These are phyloP conservation scores for Fusarium xyrophilum DNA, from an alignment of 2,329 filamentous ascomycete species.

Conservation along the genomic window DNA sequence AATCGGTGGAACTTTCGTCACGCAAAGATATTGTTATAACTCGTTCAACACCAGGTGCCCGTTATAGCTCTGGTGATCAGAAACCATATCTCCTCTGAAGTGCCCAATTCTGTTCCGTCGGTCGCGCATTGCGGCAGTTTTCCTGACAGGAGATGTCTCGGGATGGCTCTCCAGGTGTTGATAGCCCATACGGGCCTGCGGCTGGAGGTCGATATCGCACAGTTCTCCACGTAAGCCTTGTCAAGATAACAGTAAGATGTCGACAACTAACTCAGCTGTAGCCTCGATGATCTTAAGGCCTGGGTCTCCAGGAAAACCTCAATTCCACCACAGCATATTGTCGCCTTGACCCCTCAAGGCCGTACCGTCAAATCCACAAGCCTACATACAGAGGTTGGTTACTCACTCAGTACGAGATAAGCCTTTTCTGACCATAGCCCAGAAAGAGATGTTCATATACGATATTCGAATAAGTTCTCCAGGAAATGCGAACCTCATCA, in stretches of 20 bases:
- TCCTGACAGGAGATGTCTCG: conserved; percentile 58
- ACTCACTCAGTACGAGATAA: background rate
- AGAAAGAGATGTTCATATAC: conserved; percentile 93
- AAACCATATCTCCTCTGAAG: conserved; percentile 21
- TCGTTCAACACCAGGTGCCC: conserved; percentile 18
- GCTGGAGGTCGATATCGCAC: conserved; percentile 77
- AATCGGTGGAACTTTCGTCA: conserved; percentile 36
- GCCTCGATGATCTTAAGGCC: conserved; percentile 82
- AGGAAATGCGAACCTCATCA: conserved; percentile 52
- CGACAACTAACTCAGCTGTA: conserved; percentile 45
- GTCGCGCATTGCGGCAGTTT: conserved; percentile 41
- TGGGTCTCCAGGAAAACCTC: conserved; percentile 79
- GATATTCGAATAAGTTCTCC: conserved; percentile 75
- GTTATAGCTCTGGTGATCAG: conserved; percentile 19
- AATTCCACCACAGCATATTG: conserved; percentile 80
- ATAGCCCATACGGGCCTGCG: conserved; percentile 92
- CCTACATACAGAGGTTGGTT: conserved; percentile 75
- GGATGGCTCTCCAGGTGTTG: conserved; percentile 89
- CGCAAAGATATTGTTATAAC: conserved; percentile 35
- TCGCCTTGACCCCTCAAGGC: conserved; percentile 84
- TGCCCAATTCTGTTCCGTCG: conserved; percentile 16
- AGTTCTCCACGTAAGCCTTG: conserved; percentile 70
- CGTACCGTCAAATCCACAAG: conserved; percentile 83
- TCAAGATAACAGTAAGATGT: background rate
- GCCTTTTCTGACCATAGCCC: conserved; percentile 19